A percentile compares a stretch with the other conserved stretches of the same genome.
Conservation (phyloP, 371 early-diverging fungal genomes). For the Mucor indicus region DNA sequence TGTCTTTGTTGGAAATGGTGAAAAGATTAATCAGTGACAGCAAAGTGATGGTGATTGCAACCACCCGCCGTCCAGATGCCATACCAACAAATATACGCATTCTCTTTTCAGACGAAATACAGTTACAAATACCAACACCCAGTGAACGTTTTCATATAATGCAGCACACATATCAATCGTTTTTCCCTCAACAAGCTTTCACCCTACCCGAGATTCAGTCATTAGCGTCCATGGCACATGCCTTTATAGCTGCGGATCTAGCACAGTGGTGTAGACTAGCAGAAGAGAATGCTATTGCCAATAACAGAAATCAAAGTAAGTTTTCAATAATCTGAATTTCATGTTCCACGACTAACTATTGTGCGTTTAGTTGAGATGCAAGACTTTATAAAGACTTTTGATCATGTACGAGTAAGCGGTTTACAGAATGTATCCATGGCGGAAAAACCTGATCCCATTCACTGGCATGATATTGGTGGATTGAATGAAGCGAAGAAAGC, state of each 20-base stretch:
- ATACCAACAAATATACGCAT: not conserved
- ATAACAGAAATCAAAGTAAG: conserved; percentile 1
- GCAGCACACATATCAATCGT: conserved; percentile 11
- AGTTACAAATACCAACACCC: conserved; percentile 56
- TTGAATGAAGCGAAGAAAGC: conserved; percentile 79
- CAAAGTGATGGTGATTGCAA: conserved; percentile 3
- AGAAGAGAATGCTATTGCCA: conserved; percentile 17
- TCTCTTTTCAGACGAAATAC: conserved; percentile 14
- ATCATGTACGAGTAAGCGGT: conserved; percentile 34
- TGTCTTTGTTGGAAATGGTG: not conserved
- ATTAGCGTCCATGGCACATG: conserved; percentile 49
- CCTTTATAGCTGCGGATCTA: conserved; percentile 57
- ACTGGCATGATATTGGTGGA: conserved; percentile 96
- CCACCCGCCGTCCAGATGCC: conserved; percentile 7
- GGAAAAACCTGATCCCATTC: conserved; percentile 50
- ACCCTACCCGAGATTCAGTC: conserved; percentile 12
- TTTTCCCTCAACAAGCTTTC: not conserved
- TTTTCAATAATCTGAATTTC: not conserved
- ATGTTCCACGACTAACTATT: too few species aligned
- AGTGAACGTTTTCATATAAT: conserved; percentile 45
- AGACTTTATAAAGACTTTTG: conserved; percentile 31
- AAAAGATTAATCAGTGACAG: not conserved
- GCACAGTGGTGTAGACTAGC: conserved; percentile 51
- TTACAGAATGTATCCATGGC: conserved; percentile 36
- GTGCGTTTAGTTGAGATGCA: conserved; percentile 6